These are phyloP conservation scores for Nannochloropsis gaditana DNA, from an alignment of 108 stramenopile species.

Conservation along the genomic window DNA sequence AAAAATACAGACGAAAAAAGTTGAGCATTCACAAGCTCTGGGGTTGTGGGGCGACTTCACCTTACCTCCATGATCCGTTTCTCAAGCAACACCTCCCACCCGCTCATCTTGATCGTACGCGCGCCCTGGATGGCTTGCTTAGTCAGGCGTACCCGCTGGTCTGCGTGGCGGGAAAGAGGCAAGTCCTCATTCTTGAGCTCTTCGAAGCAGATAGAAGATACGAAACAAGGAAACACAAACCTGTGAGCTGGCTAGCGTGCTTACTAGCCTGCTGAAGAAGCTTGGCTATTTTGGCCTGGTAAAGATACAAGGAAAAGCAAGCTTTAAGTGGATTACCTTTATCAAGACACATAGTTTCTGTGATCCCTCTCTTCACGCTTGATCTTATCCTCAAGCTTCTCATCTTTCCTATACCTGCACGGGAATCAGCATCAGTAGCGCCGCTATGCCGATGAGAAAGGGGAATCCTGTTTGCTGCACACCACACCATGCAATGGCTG, in stretches of 20 bases:
- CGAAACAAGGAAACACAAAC: not conserved
- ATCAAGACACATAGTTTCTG: too few species aligned
- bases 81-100: slow-evolving; percentile 66
- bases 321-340: too few species aligned
- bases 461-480: not conserved
- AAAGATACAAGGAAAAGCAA: not conserved
- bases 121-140: slow-evolving; percentile 30
- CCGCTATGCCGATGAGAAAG: not conserved
- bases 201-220: not conserved
- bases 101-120: slow-evolving; percentile 75
- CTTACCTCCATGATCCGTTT: slow-evolving; percentile 56
- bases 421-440: not conserved
- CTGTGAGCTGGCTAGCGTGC: not conserved
- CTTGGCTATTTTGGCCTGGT: not conserved
- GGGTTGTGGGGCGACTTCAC: not conserved
- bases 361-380: not conserved
- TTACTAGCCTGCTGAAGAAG: not conserved
- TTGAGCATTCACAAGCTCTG: too few species aligned
- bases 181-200: not conserved
- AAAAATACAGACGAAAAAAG: too few species aligned
- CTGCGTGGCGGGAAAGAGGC: not conserved
- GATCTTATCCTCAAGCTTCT: not conserved
- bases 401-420: not conserved
- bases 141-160: not conserved
- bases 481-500: not conserved